Percentiles rank a stretch among this genome's conserved stretches.
These are phyloP conservation scores for Capsicum baccatum DNA, from an alignment of 257 asterid species.

Conservation along the genomic window DNA sequence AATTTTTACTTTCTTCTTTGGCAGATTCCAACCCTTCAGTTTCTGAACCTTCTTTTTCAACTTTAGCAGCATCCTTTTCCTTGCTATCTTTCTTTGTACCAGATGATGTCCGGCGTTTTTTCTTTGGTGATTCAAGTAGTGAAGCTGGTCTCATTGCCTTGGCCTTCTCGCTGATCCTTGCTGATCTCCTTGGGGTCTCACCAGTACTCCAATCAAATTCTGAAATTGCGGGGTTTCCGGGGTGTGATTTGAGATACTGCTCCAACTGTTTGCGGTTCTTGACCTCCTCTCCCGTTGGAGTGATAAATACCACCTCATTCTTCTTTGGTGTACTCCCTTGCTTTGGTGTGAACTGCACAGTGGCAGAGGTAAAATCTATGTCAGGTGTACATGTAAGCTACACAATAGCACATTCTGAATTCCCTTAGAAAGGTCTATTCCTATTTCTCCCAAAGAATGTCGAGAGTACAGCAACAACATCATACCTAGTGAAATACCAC, in stretches of 20 bases:
- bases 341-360: slow-evolving; percentile 66
- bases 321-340: slow-evolving; percentile 70
- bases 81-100: slow-evolving; percentile 31
- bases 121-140: slow-evolving; percentile 63
- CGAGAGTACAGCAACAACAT: too few species aligned
- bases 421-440: background rate
- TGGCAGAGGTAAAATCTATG: slow-evolving; percentile 10
- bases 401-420: background rate
- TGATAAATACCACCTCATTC: slow-evolving; percentile 71
- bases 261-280: slow-evolving; percentile 70
- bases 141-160: slow-evolving; percentile 66
- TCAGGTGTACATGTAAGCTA: background rate
- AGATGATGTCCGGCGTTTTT: slow-evolving; percentile 61
- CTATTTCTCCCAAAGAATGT: slow-evolving; percentile 2
- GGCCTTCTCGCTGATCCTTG: slow-evolving; percentile 83
- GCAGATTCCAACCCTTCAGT: slow-evolving; percentile 32
- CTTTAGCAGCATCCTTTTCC: slow-evolving; percentile 22
- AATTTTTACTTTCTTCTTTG: slow-evolving; percentile 32
- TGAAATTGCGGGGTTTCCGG: slow-evolving; percentile 66
- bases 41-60: background rate
- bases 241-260: slow-evolving; percentile 72
- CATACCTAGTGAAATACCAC: too few species aligned
- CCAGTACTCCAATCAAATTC: slow-evolving; percentile 98
- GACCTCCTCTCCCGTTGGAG: slow-evolving; percentile 92
- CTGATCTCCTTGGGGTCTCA: slow-evolving; percentile 91